Percentiles rank a stretch among this genome's conserved stretches.
Evolutionary conservation across 257 asterid genomes (phyloP).

Genomic region (Nicotiana paniculata): DNA sequence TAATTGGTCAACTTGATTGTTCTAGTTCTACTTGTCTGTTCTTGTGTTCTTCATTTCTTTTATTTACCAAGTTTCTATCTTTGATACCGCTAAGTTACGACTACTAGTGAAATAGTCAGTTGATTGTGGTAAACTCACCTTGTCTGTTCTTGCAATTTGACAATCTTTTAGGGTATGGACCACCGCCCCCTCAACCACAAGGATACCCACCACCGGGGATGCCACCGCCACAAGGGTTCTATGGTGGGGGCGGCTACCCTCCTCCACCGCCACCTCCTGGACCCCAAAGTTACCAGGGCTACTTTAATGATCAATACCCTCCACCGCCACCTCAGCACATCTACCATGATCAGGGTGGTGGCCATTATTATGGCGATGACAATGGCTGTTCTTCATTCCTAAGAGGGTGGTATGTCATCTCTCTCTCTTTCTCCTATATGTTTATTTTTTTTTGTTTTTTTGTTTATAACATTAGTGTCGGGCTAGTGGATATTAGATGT

Average conservation of each 20-base stretch:
- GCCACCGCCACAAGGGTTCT: conserved; percentile 29
- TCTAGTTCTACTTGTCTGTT: neutral
- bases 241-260: conserved; percentile 13
- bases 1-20: neutral
- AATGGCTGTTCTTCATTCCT: conserved; percentile 19
- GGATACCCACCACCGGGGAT: conserved; percentile 23
- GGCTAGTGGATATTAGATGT: neutral
- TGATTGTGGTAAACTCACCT: neutral
- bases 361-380: neutral
- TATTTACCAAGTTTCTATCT: neutral
- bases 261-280: conserved; percentile 24
- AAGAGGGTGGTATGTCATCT: conserved; percentile 26
- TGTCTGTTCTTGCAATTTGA: neutral
- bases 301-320: conserved; percentile 24
- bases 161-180: conserved; percentile 18
- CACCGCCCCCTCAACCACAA: conserved; percentile 6
- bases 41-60: neutral
- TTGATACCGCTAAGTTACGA: neutral
- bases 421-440: neutral
- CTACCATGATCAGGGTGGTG: conserved; percentile 18
- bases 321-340: conserved; percentile 33
- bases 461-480: neutral
- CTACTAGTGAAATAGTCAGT: neutral
- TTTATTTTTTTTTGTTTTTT: neutral
- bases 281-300: conserved; percentile 30